Evolutionary conservation across 1,284 basidiomycete genomes (phyloP).

Genomic region (Termitomyces sp.): DNA sequence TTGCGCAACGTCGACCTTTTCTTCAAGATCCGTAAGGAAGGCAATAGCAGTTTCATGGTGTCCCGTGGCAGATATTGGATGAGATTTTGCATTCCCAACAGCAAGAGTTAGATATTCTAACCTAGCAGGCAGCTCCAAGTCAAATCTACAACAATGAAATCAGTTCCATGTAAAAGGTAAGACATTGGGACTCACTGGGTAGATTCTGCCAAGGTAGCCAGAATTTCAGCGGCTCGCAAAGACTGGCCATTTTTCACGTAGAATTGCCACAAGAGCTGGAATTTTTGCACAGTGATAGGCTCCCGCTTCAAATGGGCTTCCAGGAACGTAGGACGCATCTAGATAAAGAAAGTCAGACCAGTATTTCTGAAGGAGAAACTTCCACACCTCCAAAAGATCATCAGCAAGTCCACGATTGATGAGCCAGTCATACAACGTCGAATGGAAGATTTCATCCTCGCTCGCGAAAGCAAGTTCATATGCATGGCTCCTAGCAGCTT

Average conservation of each 20-base stretch:
- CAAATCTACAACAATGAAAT: slow-evolving; percentile 42
- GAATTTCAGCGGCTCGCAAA: slow-evolving; percentile 81
- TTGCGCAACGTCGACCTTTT: slow-evolving; percentile 95
- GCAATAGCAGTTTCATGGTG: slow-evolving; percentile 83
- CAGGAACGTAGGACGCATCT: slow-evolving; percentile 82
- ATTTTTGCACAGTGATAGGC: slow-evolving; percentile 77
- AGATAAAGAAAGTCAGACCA: slow-evolving; percentile 12
- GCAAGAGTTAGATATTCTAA: slow-evolving; percentile 91
- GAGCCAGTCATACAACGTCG: slow-evolving; percentile 92
- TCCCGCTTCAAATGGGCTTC: slow-evolving; percentile 85
- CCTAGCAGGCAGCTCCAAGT: slow-evolving; percentile 65
- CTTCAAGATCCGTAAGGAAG: slow-evolving; percentile 90
- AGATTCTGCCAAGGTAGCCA: slow-evolving; percentile 85
- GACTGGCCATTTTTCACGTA: slow-evolving; percentile 90
- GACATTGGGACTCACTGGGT: slow-evolving; percentile 52
- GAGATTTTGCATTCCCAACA: slow-evolving; percentile 93
- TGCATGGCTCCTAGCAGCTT: slow-evolving; percentile 66
- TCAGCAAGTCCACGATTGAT: slow-evolving; percentile 78
- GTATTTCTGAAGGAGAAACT: neutral
- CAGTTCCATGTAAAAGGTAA: neutral
- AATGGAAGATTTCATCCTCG: slow-evolving; percentile 93
- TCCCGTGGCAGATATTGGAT: slow-evolving; percentile 72
- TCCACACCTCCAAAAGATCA: slow-evolving; percentile 82
- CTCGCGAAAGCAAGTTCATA: slow-evolving; percentile 81
- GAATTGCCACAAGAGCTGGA: slow-evolving; percentile 94